These are phyloP conservation scores for Penicillium hesseltinei DNA, from an alignment of 2,329 filamentous ascomycete species.

Conservation along the genomic window DNA sequence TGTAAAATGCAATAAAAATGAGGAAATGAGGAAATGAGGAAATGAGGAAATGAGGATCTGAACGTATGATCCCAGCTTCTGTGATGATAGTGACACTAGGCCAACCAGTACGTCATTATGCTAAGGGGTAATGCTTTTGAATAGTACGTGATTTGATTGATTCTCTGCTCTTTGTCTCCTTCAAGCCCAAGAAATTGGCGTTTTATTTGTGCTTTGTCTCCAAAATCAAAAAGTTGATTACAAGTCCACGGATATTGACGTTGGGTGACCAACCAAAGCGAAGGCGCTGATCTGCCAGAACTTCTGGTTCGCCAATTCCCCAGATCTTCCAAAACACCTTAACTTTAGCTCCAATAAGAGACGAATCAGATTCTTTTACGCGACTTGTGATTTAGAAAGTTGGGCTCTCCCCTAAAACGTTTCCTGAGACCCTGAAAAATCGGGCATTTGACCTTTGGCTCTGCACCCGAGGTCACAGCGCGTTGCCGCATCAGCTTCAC, in stretches of 20 bases:
- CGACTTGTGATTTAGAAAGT: conserved; percentile 16
- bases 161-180: not conserved
- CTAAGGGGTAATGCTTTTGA: not conserved
- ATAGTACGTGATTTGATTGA: not conserved
- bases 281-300: conserved; percentile 13
- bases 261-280: conserved; percentile 11
- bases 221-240: not conserved
- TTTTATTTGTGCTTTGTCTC: not conserved
- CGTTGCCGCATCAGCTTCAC: conserved; percentile 28
- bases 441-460: too few relatives aligned
- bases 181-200: not conserved
- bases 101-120: not conserved
- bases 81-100: not conserved
- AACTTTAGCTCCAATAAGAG: conserved; percentile 17
- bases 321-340: conserved; percentile 18
- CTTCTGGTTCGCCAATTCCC: conserved; percentile 41
- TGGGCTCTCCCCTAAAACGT: conserved; percentile 17
- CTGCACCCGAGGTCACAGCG: conserved; percentile 11
- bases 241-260: conserved; percentile 5
- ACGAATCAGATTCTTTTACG: conserved; percentile 25
- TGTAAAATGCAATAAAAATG: not conserved
- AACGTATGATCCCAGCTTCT: not conserved
- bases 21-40: not conserved
- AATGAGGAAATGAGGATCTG: not conserved
- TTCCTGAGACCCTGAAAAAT: too few relatives aligned